Conservation (phyloP, 495 filamentous ascomycete genomes). For the Lasiosphaeria hispida region DNA sequence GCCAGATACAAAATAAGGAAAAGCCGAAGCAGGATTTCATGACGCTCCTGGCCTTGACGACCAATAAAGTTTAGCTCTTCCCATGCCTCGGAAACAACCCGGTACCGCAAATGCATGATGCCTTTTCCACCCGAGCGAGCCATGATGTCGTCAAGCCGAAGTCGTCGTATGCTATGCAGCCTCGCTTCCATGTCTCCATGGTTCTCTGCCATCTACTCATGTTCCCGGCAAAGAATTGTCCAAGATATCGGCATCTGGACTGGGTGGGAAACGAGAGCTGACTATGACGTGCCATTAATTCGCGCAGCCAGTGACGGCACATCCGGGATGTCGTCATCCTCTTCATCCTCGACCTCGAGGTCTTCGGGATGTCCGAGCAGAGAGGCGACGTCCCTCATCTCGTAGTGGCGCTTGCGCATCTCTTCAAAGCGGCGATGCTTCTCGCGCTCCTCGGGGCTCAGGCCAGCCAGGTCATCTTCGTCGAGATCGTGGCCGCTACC, state of each 20-base stretch:
- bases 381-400: slow-evolving; percentile 94
- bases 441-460: slow-evolving; percentile 75
- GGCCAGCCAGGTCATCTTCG: slow-evolving; percentile 55
- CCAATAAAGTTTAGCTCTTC: no score
- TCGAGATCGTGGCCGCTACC: slow-evolving; percentile 54
- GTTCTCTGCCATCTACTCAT: no score
- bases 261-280: no score
- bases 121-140: no score
- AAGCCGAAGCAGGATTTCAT: no score
- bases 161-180: no score
- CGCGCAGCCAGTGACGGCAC: slow-evolving; percentile 34
- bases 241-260: background rate
- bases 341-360: slow-evolving; percentile 36
- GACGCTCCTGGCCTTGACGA: no score
- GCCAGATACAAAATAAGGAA: no score
- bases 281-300: slow-evolving; percentile 25
- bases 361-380: slow-evolving; percentile 71
- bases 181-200: no score
- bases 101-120: no score
- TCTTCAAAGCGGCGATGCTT: slow-evolving; percentile 90
- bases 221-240: background rate
- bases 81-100: no score
- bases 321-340: slow-evolving; percentile 27
- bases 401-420: slow-evolving; percentile 92
- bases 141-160: no score